phyloP scores from a whole-genome alignment of 257 asterid genomes.

The Solanum etuberosum region DNA sequence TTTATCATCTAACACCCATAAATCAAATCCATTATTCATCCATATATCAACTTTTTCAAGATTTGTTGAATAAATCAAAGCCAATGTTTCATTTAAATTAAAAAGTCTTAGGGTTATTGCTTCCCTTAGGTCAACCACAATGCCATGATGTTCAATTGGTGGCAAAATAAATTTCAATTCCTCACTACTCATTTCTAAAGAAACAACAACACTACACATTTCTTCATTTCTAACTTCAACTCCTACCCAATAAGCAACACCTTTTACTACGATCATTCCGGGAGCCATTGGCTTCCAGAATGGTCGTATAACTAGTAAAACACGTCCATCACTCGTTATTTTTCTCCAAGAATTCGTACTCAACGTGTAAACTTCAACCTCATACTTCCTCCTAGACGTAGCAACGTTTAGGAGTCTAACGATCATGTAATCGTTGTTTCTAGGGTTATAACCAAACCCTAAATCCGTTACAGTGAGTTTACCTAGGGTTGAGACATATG shows the following conservation, averaged over 20 bases:
- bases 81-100: background rate
- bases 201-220: background rate
- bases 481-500: background rate
- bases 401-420: background rate
- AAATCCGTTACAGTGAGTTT: background rate
- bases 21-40: background rate
- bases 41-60: slow-evolving; percentile 1
- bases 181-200: background rate
- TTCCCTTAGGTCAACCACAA: background rate
- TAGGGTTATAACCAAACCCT: background rate
- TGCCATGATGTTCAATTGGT: background rate
- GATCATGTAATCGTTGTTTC: background rate
- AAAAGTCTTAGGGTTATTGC: background rate
- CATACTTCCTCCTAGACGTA: background rate
- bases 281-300: background rate
- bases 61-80: background rate
- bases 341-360: background rate
- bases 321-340: background rate
- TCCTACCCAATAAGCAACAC: background rate
- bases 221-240: background rate
- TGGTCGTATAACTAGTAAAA: background rate
- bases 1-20: background rate
- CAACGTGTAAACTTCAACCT: background rate
- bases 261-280: background rate
- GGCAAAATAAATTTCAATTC: background rate